Evolutionary conservation across 73 alveolate species (phyloP).

Genomic region (Diophrys sp.): DNA sequence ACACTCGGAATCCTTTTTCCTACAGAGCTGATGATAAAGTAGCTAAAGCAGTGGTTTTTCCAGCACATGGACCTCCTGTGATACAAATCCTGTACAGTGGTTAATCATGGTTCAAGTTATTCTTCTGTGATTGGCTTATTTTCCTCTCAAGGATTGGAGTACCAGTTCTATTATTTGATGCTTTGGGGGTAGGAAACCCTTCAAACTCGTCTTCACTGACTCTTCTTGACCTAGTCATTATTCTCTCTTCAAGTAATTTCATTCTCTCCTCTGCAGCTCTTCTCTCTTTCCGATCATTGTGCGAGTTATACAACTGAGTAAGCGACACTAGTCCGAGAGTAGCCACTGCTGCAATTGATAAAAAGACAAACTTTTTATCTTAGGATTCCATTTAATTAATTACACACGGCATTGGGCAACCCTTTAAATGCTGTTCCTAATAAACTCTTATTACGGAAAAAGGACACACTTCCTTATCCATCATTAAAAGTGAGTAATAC

Average conservation of each 20-base stretch:
- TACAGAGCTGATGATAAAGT: slow-evolving; percentile 47
- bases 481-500: slow-evolving; percentile 44
- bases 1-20: slow-evolving; percentile 72
- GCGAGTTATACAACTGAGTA: not conserved
- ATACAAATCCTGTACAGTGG: slow-evolving; percentile 67
- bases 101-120: slow-evolving; percentile 12
- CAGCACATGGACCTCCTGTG: slow-evolving; percentile 93
- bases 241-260: not conserved
- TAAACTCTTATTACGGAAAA: slow-evolving; percentile 35
- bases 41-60: slow-evolving; percentile 79
- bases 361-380: not conserved
- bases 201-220: not conserved
- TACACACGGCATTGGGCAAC: too few relatives aligned
- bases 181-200: not conserved
- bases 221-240: not conserved
- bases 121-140: slow-evolving; percentile 4
- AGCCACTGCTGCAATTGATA: not conserved
- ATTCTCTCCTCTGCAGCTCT: too few relatives aligned
- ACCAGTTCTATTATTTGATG: not conserved
- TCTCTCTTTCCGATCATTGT: not conserved
- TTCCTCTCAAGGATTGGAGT: not conserved
- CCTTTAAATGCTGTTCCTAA: too few relatives aligned
- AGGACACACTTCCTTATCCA: slow-evolving; percentile 38
- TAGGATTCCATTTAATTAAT: too few relatives aligned
- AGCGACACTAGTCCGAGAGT: not conserved